These are phyloP conservation scores for Chaetomiaceae sp. DNA, from an alignment of 2,329 filamentous ascomycete species.

Conservation along the genomic window DNA sequence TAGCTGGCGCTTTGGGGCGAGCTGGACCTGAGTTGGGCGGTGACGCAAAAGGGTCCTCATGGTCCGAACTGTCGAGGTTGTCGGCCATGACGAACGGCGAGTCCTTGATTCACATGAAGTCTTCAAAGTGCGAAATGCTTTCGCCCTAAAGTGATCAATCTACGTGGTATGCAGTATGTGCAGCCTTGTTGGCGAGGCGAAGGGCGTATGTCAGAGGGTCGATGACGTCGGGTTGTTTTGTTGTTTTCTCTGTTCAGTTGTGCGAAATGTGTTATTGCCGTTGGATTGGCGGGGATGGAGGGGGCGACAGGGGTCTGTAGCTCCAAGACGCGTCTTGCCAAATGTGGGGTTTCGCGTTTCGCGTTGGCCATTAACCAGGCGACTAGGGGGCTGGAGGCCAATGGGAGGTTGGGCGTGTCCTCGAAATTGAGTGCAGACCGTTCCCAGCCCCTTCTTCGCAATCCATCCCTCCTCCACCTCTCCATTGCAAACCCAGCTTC, in stretches of 20 bases:
- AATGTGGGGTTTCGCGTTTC: constrained; percentile 21
- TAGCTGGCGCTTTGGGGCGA: constrained; percentile 37
- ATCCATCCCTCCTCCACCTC: constrained; percentile 17
- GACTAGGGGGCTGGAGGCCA: constrained; percentile 14
- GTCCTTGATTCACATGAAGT: no score
- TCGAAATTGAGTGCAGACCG: constrained; percentile 15
- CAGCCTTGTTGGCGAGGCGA: no score
- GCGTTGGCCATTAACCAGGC: constrained; percentile 13
- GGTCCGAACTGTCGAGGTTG: constrained; percentile 40
- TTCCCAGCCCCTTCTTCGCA: constrained; percentile 22
- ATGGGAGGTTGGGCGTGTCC: constrained; percentile 18
- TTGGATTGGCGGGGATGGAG: constrained; percentile 18
- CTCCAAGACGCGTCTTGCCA: constrained; percentile 13
- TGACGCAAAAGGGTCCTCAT: constrained; percentile 28
- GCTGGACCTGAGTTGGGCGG: constrained; percentile 21
- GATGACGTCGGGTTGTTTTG: constrained; percentile 24
- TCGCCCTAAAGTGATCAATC: background rate
- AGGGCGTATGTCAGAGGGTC: no score
- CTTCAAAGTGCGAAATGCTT: no score
- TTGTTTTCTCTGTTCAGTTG: constrained; percentile 11
- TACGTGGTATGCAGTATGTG: no score
- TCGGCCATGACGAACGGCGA: constrained; percentile 41
- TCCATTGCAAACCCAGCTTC: constrained; percentile 5
- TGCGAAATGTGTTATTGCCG: constrained; percentile 16
- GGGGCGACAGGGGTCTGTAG: constrained; percentile 7